Base-by-base conservation (phyloP, 2,329 filamentous ascomycete species). In the Cryphonectria nitschkei region DNA sequence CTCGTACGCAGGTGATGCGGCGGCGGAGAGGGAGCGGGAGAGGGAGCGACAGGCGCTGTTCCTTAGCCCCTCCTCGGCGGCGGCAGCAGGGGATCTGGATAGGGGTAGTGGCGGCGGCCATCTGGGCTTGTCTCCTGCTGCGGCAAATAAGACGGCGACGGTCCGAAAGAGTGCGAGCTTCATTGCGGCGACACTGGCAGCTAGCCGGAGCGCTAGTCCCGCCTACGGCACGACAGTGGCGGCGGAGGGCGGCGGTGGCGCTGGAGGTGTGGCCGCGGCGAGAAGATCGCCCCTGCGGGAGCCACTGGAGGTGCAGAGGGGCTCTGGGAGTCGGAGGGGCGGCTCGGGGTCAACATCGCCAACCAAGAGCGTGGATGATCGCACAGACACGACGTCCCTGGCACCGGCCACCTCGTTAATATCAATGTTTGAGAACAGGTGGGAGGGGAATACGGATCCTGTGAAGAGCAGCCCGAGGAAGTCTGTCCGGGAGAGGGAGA, bases 401-500 rank as follows among this genome's bases (percentile, higher is more conserved):
- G 82, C 87, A 34, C 85, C 91, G 0, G 90, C 91, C 0, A 88
- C 84, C 3, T 87, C 89, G 5, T 82, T 93, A 29, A 90, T 93
- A 68, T 87, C 87, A 54, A 85, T 93, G 81, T 93, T 93, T 74
- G 92, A 94, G 79, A 82, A 85, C 73, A 84, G 73, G 70, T 73
- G 72, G 29, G 65, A 74, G 7, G 70, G 54, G 19, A 66, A 73
- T 22, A 75, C 74, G n/a, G 79, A 81, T 61, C 79, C 80, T 3
- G 75, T 79, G 7, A 83, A 82, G 76, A 82, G 29, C 14, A 68
- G 56, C 37, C 70, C 61, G 9, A 43, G n/a, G 32, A 50, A 46
- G 14, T 26, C 58, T 11, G 37, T 65, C 1, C 66, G 58, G 63
- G 37, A 69, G 66, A 75, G 58, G 63, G 37, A 69, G 66, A 75